phyloP scores from a whole-genome alignment of 2,329 filamentous ascomycete species.

The Stachybotrys chartarum region DNA sequence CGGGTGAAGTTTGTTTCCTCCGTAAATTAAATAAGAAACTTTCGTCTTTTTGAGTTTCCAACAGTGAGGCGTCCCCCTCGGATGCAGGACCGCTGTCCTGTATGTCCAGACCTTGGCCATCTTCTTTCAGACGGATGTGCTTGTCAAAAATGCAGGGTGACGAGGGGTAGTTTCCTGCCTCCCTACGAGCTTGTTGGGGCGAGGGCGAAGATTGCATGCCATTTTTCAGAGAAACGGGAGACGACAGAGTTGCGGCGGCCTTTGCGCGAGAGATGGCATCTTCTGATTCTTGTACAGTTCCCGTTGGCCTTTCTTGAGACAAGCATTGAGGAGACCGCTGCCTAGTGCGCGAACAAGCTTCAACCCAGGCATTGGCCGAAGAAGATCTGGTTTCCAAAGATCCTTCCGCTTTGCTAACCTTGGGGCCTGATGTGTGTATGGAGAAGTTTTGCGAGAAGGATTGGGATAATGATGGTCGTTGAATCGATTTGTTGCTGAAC shows the following conservation, averaged over 20 bases:
- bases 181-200: conserved; percentile 4
- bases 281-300: conserved; percentile 3
- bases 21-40: neutral
- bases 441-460: neutral
- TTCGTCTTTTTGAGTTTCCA: neutral
- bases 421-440: no score
- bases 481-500: neutral
- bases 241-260: conserved; percentile 15
- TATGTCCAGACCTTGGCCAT: no score
- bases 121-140: no score
- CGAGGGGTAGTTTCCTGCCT: neutral
- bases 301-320: neutral
- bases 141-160: no score
- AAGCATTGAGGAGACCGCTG: neutral
- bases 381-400: no score
- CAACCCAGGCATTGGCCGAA: no score
- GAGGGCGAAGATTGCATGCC: conserved; percentile 5
- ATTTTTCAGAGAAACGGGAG: conserved; percentile 17
- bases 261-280: conserved; percentile 10
- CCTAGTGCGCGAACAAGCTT: neutral
- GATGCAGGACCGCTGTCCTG: neutral
- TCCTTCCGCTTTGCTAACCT: no score
- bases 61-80: neutral
- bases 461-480: neutral
- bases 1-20: neutral